These are phyloP conservation scores for Conoideocrella luteorostrata DNA, from an alignment of 2,329 filamentous ascomycete genomes.

Conservation along the genomic window DNA sequence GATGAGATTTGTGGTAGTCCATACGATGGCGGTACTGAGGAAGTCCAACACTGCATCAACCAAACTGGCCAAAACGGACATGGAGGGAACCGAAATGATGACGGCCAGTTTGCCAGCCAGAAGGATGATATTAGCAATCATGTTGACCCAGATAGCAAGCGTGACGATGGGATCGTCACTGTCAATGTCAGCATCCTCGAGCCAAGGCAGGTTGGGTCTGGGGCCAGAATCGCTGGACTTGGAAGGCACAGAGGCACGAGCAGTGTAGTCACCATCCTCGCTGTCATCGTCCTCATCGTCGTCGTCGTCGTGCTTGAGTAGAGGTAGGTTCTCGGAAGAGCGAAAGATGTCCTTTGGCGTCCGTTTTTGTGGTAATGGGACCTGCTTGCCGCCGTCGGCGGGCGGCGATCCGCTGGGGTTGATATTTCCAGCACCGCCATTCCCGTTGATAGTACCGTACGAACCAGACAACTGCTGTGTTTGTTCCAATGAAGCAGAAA, in stretches of 20 bases:
- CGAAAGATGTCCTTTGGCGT: constrained; percentile 86
- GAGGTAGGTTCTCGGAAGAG: constrained; percentile 60
- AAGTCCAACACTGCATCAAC: constrained; percentile 79
- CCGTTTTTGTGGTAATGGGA: constrained; percentile 54
- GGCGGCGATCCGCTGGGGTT: constrained; percentile 23
- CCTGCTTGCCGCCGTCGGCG: constrained; percentile 10
- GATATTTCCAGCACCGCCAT: constrained; percentile 15
- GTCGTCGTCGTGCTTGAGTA: constrained; percentile 45
- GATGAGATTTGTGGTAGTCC: constrained; percentile 70
- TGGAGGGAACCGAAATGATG: constrained; percentile 69
- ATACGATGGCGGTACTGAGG: constrained; percentile 73
- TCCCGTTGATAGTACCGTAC: constrained; percentile 24
- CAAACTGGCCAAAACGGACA: constrained; percentile 73
- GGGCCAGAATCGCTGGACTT: constrained; percentile 24
- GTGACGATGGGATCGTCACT: constrained; percentile 70
- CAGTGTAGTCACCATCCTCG: constrained; percentile 26
- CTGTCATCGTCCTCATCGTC: constrained; percentile 39
- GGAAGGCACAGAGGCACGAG: constrained; percentile 17
- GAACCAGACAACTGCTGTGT: constrained; percentile 9
- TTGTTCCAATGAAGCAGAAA: constrained; percentile 11
- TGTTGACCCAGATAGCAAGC: constrained; percentile 83
- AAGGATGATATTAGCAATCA: constrained; percentile 69
- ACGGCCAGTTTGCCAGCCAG: constrained; percentile 72
- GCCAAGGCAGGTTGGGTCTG: constrained; percentile 58
- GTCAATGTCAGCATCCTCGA: constrained; percentile 66